Conservation (phyloP, 2,329 filamentous ascomycete species). For the Colletotrichum abscissum region DNA sequence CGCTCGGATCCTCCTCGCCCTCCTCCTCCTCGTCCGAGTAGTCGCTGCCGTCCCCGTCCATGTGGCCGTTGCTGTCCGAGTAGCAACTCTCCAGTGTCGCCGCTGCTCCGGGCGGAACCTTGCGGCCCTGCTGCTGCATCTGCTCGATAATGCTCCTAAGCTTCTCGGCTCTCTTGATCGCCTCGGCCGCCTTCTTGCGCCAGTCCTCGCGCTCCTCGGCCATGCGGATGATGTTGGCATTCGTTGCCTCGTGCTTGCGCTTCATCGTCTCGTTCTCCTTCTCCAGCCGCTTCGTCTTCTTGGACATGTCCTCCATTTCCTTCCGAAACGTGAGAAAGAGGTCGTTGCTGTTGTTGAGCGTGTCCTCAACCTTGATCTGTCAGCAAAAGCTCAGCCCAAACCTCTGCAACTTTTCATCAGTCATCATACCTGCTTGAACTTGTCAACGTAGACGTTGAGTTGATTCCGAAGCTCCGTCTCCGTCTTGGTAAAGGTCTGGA, state of each 20-base stretch:
- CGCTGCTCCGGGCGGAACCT: conserved; percentile 73
- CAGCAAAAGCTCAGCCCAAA: conserved; percentile 36
- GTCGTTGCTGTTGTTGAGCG: conserved; percentile 97
- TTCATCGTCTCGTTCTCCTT: conserved; percentile 95
- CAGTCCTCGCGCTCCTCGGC: conserved; percentile 91
- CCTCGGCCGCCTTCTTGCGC: conserved; percentile 69
- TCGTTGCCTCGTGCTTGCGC: conserved; percentile 92
- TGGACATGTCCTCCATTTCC: conserved; percentile 99
- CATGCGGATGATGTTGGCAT: conserved; percentile 96
- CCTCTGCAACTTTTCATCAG: neutral
- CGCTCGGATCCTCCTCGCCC: conserved; percentile 71
- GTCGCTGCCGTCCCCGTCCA: conserved; percentile 70
- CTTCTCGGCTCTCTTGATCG: conserved; percentile 83
- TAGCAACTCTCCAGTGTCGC: conserved; percentile 70
- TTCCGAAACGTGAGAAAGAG: conserved; percentile 96
- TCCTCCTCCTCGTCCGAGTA: conserved; percentile 74
- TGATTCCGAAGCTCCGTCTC: conserved; percentile 94
- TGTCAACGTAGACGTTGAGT: conserved; percentile 98
- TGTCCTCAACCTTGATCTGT: conserved; percentile 86
- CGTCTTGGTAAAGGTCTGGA: conserved; percentile 95
- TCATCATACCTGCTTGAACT: conserved; percentile 93
- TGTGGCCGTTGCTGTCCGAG: conserved; percentile 60
- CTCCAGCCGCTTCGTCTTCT: conserved; percentile 96
- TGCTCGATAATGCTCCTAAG: conserved; percentile 94
- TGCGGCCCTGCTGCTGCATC: conserved; percentile 94